phyloP scores from a whole-genome alignment of 192 early-diverging fungal genomes.

The Coemansia sp. region DNA sequence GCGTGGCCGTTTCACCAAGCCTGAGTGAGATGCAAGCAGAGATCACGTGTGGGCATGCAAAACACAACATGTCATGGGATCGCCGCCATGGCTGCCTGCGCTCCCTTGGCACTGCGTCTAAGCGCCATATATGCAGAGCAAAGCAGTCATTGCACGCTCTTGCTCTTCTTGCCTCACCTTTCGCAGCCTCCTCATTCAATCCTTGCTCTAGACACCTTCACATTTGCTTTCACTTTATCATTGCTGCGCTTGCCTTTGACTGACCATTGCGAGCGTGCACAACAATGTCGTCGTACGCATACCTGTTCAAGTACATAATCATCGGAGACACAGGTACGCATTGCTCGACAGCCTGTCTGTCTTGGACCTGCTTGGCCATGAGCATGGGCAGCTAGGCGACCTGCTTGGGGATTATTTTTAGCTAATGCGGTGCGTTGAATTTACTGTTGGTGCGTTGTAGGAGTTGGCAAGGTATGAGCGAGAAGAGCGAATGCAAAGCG shows the following conservation, averaged over 20 bases:
- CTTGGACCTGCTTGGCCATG: background rate
- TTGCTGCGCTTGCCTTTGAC: background rate
- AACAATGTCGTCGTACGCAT: constrained; percentile 51
- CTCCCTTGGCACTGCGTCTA: no score
- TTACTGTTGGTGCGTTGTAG: constrained; percentile 35
- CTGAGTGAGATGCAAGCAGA: no score
- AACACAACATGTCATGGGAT: no score
- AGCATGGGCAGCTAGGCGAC: background rate
- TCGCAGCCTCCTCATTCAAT: background rate
- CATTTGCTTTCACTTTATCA: no score
- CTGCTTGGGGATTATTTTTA: background rate
- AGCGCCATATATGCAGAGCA: no score
- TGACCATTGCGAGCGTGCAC: background rate
- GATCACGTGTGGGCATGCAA: no score
- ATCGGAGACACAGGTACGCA: constrained; percentile 68
- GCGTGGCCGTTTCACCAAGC: background rate
- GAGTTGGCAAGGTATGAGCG: constrained; percentile 63
- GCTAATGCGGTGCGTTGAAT: background rate
- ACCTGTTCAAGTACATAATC: constrained; percentile 71
- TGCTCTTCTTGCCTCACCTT: constrained; percentile 5
- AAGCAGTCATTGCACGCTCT: no score
- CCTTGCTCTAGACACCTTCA: no score
- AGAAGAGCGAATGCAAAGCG: background rate
- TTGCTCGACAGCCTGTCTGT: background rate
- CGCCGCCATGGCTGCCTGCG: no score